phyloP scores from a whole-genome alignment of 192 early-diverging fungal species.

The Jimgerdemannia flammicorona region DNA sequence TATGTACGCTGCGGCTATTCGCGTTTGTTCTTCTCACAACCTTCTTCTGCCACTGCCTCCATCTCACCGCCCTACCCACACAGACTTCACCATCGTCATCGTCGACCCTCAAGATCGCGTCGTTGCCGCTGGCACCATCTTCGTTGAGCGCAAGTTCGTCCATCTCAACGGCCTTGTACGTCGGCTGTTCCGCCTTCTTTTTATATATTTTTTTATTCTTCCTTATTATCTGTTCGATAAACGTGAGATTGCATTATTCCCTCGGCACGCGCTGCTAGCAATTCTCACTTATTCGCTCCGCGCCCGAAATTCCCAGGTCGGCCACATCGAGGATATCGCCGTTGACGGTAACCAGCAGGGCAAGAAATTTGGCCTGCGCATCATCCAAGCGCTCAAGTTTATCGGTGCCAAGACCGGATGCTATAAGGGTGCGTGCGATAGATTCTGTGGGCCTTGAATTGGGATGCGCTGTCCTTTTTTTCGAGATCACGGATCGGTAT shows the following conservation, averaged over 20 bases:
- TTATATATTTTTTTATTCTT: not conserved
- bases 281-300: too few relatives aligned
- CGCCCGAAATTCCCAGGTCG: slow-evolving; percentile 40
- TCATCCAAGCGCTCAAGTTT: slow-evolving; percentile 81
- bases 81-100: slow-evolving; percentile 76
- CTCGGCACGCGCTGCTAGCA: too few relatives aligned
- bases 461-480: too few relatives aligned
- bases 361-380: slow-evolving; percentile 52
- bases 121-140: slow-evolving; percentile 75
- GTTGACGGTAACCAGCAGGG: slow-evolving; percentile 57
- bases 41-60: slow-evolving; percentile 7
- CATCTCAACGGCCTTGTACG: slow-evolving; percentile 67
- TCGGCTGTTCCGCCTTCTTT: not conserved
- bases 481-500: too few relatives aligned
- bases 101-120: slow-evolving; percentile 61
- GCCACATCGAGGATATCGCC: slow-evolving; percentile 80
- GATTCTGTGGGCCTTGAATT: too few relatives aligned
- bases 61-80: not conserved
- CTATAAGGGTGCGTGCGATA: slow-evolving; percentile 63
- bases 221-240: not conserved
- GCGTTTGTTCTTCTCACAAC: not conserved
- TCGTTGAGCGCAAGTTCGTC: slow-evolving; percentile 87
- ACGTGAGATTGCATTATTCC: too few relatives aligned
- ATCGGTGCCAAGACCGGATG: slow-evolving; percentile 77
- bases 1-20: slow-evolving; percentile 17